Base-by-base conservation (phyloP, 2,329 filamentous ascomycete species). In the Apiospora koreana region DNA sequence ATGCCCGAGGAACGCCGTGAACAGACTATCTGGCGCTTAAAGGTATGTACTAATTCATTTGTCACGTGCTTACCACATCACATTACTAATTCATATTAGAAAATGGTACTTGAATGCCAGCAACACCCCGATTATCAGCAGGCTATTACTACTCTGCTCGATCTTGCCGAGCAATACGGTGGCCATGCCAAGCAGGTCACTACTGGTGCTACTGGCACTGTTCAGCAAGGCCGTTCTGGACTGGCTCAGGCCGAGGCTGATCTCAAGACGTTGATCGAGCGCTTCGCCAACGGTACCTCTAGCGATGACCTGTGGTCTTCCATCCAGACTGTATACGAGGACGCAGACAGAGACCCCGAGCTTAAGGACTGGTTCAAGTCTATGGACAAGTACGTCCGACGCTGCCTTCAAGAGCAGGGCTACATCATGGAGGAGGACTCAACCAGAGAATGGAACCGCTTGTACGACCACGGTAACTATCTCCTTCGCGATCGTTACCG, bases 71-170 rank as follows among this genome's bases (percentile, higher is more conserved):
- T 45, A 6, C 8, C 14, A 1, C 7, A 16, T 38, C 10, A 28
- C n/a, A 28, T 54, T 65, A 46, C 75, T 80, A 74, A 81, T 68
- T 46, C 21, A 0, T 3, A 41, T 8, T 69, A 95, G 90, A 98
- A 98, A 89, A 97, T 98, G 93, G 85, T 99, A 48, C 91, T 98
- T 64, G 96, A 99, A 83, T 94, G 97, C 76, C 96, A 99, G 83
- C 93, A 95, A 70, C 96, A 98, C 79, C 89, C 93, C 71, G 95
- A 99, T 77, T 99, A 98, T 82, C 91, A 95, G 75, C 88, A 93
- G 81, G 96, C 96, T n/a, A 92, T 99, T 73, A 90, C 94, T 76
- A 97, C 95, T 3, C 86, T 99, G 7, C 87, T 99, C 41, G 86
- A 89, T 54, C 86, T 99, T 66, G 94, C 94, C 8, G 94, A 97